These are phyloP conservation scores for Wickerhamiella spandovensis DNA, from an alignment of 805 yeast species.

Conservation along the genomic window DNA sequence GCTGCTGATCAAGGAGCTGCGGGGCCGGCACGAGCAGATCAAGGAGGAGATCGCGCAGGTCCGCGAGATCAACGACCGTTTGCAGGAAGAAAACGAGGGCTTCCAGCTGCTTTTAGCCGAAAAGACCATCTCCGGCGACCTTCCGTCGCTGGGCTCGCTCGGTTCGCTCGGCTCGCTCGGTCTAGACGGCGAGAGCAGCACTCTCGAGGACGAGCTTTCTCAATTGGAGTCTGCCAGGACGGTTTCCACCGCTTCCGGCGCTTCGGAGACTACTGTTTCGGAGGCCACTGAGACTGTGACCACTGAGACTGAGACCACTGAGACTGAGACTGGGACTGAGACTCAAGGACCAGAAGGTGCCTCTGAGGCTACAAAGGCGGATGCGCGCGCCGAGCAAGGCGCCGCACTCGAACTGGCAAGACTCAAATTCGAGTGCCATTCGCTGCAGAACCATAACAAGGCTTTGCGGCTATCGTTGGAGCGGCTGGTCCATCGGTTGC, in stretches of 20 bases:
- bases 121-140: conserved; percentile 19
- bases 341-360: background rate
- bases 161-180: too few species aligned
- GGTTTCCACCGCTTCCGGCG: background rate
- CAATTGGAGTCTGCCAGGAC: conserved; percentile 1
- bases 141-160: background rate
- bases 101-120: conserved; percentile 24
- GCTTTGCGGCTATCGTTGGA: conserved; percentile 24
- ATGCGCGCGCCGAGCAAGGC: background rate
- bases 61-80: conserved; percentile 43
- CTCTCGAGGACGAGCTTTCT: conserved; percentile 1
- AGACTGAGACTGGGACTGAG: too few species aligned
- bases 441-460: conserved; percentile 21
- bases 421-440: conserved; percentile 19
- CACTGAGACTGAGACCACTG: background rate
- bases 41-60: conserved; percentile 34
- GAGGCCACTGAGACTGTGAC: conserved; percentile 1
- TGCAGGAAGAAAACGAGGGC: conserved; percentile 24
- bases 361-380: background rate
- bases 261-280: too few species aligned
- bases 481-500: conserved; percentile 23
- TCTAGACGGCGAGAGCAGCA: too few species aligned
- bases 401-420: conserved; percentile 10
- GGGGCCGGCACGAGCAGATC: conserved; percentile 17
- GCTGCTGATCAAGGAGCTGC: conserved; percentile 21